Evolutionary conservation across 148 eudicot species (phyloP).

Genomic region (Simmondsia chinensis): DNA sequence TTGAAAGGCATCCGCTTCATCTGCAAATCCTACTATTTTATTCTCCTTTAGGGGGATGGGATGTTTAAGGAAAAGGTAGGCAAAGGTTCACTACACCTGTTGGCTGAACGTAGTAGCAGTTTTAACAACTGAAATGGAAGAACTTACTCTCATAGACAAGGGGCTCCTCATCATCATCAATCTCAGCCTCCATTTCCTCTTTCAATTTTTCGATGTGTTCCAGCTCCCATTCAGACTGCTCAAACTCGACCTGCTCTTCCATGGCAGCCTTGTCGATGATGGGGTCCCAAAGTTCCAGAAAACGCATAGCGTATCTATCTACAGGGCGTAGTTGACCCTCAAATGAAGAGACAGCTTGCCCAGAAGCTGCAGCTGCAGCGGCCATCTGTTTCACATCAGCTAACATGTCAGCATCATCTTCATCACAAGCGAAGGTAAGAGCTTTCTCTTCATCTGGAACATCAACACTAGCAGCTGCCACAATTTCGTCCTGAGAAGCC

Average conservation of each 20-base stretch:
- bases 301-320: conserved; percentile 89
- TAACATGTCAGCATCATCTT: conserved; percentile 91
- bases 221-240: conserved; percentile 94
- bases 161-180: conserved; percentile 98
- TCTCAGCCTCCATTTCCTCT: conserved; percentile 98
- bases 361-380: conserved; percentile 95
- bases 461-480: conserved; percentile 15
- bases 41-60: too few relatives aligned
- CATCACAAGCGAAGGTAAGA: conserved; percentile 48
- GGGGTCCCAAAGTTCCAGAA: conserved; percentile 93
- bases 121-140: not conserved
- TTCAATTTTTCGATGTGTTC: conserved; percentile 89
- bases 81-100: too few relatives aligned
- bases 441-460: conserved; percentile 48
- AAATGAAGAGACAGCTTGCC: conserved; percentile 72
- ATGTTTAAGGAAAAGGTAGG: not conserved
- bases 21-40: too few relatives aligned
- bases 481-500: conserved; percentile 28
- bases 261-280: conserved; percentile 60
- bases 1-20: too few relatives aligned
- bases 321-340: conserved; percentile 94
- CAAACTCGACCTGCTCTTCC: conserved; percentile 48
- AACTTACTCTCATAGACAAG: conserved; percentile 97
- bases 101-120: not conserved
- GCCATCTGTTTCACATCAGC: conserved; percentile 99